A percentile compares a stretch with the other conserved stretches of the same genome.
Conservation (phyloP, 441 rosid species). For the Flueggea neowawraea region DNA sequence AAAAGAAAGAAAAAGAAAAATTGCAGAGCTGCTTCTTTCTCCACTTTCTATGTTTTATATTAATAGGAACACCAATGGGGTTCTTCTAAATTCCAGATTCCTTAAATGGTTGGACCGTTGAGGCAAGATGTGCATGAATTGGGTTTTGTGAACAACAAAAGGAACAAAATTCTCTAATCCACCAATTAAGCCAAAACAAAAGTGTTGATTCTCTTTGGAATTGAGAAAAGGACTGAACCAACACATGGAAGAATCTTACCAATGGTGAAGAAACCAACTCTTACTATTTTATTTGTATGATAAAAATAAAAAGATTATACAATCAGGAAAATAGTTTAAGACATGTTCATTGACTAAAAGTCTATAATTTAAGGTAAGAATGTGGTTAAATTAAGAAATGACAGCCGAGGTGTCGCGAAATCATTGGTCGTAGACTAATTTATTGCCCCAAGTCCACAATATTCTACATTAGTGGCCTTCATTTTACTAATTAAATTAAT, state of each 20-base stretch:
- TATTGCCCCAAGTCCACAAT: no score
- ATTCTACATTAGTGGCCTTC: no score
- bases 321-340: background rate
- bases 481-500: no score
- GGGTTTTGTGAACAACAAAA: conserved; percentile 23
- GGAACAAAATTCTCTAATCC: background rate
- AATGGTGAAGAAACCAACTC: background rate
- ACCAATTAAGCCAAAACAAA: background rate
- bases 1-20: no score
- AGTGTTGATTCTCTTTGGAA: conserved; percentile 19
- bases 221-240: background rate
- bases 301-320: no score
- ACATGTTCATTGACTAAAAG: background rate
- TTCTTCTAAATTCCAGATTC: conserved; percentile 8
- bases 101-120: conserved; percentile 17
- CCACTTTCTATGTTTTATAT: no score
- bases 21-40: no score
- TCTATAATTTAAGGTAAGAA: no score
- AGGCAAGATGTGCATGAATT: conserved; percentile 4
- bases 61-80: background rate
- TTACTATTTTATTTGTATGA: background rate
- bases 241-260: conserved; percentile 21
- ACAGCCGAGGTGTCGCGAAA: no score
- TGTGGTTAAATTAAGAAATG: no score
- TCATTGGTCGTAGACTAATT: no score